Evolutionary conservation across 768 basidiomycete species (phyloP), one percentile per base, ranked within the genome.

Genomic region (Podaxis carcinomalis): DNA sequence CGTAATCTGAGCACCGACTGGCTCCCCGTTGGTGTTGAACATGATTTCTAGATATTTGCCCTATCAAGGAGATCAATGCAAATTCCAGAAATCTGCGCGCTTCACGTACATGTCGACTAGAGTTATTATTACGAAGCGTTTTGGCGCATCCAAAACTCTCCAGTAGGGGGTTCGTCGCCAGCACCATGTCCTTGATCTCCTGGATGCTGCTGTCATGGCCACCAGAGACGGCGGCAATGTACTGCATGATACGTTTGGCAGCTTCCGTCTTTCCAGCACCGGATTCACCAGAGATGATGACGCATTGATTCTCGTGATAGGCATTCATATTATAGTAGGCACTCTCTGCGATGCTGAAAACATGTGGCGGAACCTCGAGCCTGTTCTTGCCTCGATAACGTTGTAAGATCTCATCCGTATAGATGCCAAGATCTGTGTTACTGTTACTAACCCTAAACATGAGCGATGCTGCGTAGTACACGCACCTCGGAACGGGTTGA

Each of bases 41-140:
- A 98, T 98, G 73, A 99, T 98, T 75, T 99, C 95, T 7, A 99
- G 81, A 71, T 99, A 99, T 82, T 99, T 99, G 23, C 97, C 96
- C 94, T 98, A 67, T 5, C 27, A 50, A 28, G 11, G 36, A 74
- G 5, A 27, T 79, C 50, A 73, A 39, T 36, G 1, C 19, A 21
- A 19, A 27, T 36, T 5, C 7, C 16, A 10, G 27, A 25, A 21
- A 54, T 11, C 1, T 23, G 32, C 7, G 32, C 27, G 4, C 3
- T 37, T 32, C 19, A 78, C 94, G 71, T 74, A 96, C 95, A 83
- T 98, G 96, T 65, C 96, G 88, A 84, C 92, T 94, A 5, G 94
- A 97, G 72, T 99, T 99, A 75, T 99, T 98, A 73, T 99, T 99
- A 57, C 97, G 87, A 63, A 99, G 83, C 7, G 97, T 99, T 79